Conservation (phyloP, 2,329 filamentous ascomycete genomes). For the Cadophora sp. region DNA sequence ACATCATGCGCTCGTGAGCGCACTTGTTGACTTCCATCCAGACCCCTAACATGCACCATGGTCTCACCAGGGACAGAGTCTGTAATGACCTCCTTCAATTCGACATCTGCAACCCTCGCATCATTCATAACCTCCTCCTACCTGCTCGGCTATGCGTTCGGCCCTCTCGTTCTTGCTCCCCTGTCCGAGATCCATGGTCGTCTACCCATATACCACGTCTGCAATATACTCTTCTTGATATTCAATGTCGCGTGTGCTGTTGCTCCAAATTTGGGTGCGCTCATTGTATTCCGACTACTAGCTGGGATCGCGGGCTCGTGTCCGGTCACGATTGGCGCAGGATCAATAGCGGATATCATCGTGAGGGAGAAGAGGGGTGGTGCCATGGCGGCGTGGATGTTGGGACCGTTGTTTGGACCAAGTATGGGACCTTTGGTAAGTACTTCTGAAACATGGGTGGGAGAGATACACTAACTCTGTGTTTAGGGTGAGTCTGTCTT, state of each 20-base stretch:
- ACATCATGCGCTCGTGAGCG: conserved; percentile 18
- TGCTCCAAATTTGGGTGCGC: no score
- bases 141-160: conserved; percentile 37
- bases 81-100: conserved; percentile 65
- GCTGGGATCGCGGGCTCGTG: no score
- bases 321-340: conserved; percentile 45
- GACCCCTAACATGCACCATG: conserved; percentile 54
- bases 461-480: no score
- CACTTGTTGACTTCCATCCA: conserved; percentile 24
- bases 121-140: conserved; percentile 61
- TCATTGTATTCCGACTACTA: no score
- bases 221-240: no score
- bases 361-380: conserved; percentile 31
- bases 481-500: no score
- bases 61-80: conserved; percentile 71
- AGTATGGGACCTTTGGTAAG: conserved; percentile 36
- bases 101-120: conserved; percentile 53
- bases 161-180: conserved; percentile 49
- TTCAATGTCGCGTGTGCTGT: no score
- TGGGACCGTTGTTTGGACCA: conserved; percentile 45
- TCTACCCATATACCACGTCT: conserved; percentile 45
- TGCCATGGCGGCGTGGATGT: conserved; percentile 32
- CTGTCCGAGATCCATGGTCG: conserved; percentile 67
- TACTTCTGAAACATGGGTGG: no score
- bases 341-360: conserved; percentile 36